Percentiles rank a stretch among this genome's conserved stretches.
Evolutionary conservation across 352 stramenopile species (phyloP).

Genomic region (Globisporangium abappressorium): DNA sequence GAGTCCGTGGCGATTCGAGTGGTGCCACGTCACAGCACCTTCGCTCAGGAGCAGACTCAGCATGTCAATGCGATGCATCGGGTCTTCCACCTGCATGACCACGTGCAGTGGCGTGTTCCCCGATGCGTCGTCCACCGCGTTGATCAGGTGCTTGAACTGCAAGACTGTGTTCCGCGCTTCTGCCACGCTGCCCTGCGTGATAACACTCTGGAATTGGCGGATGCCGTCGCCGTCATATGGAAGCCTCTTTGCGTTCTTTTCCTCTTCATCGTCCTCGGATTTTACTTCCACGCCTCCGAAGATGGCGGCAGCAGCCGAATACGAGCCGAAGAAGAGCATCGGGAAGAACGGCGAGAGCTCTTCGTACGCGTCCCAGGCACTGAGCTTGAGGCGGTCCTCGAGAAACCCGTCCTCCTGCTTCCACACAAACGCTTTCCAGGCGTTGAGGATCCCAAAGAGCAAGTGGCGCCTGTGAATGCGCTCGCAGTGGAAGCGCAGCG

Average conservation of each 20-base stretch:
- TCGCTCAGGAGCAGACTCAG: conserved; percentile 51
- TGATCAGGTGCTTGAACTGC: conserved; percentile 47
- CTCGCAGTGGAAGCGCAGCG: conserved; percentile 41
- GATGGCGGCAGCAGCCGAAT: conserved; percentile 50
- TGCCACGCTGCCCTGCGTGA: conserved; percentile 46
- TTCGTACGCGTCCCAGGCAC: conserved; percentile 54
- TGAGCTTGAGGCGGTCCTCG: conserved; percentile 50
- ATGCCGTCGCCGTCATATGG: conserved; percentile 29
- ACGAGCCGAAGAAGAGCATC: conserved; percentile 63
- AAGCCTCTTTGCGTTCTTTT: neutral
- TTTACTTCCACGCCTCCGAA: conserved; percentile 42
- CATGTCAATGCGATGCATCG: conserved; percentile 42
- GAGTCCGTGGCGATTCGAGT: conserved; percentile 50
- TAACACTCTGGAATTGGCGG: conserved; percentile 40
- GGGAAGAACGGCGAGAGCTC: conserved; percentile 52
- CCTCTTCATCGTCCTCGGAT: neutral
- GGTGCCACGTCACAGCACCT: conserved; percentile 39
- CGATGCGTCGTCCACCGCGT: conserved; percentile 42
- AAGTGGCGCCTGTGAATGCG: conserved; percentile 34
- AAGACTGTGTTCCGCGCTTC: conserved; percentile 54
- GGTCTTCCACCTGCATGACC: conserved; percentile 48
- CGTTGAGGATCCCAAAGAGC: conserved; percentile 45
- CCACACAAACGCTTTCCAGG: conserved; percentile 65
- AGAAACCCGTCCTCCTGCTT: conserved; percentile 56
- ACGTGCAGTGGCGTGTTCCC: conserved; percentile 64